These are phyloP conservation scores for Nelumbo lutea DNA, from an alignment of 164 flowering plant genomes.

Conservation along the genomic window DNA sequence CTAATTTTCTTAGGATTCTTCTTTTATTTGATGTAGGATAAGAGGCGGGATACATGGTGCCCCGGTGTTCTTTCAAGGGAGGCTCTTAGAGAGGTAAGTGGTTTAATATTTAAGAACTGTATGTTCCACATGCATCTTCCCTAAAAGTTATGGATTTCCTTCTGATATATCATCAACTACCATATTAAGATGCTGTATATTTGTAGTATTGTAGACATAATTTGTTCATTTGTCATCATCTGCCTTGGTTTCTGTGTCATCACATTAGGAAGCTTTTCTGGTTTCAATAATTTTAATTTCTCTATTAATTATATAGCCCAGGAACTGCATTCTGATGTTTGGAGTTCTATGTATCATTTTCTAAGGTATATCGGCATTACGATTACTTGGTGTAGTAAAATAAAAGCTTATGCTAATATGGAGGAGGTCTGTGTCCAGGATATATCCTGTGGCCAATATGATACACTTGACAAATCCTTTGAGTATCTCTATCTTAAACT, in stretches of 20 bases:
- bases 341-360: background rate
- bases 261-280: background rate
- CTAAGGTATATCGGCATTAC: background rate
- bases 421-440: too few relatives aligned
- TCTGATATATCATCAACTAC: background rate
- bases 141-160: background rate
- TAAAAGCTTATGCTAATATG: too few relatives aligned
- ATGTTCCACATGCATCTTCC: background rate
- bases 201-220: too few relatives aligned
- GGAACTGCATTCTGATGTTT: background rate
- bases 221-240: too few relatives aligned
- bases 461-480: too few relatives aligned
- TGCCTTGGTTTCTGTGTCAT: background rate
- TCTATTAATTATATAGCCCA: background rate
- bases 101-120: background rate
- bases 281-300: background rate
- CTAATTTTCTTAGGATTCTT: conserved; percentile 3
- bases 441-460: too few relatives aligned
- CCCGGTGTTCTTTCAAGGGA: conserved; percentile 47
- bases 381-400: background rate
- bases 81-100: conserved; percentile 42
- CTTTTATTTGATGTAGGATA: conserved; percentile 37
- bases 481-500: too few relatives aligned
- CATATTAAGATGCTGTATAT: too few relatives aligned
- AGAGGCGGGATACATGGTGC: conserved; percentile 96